Conservation (phyloP, 129 eudicot species). For the Lonicera japonica region DNA sequence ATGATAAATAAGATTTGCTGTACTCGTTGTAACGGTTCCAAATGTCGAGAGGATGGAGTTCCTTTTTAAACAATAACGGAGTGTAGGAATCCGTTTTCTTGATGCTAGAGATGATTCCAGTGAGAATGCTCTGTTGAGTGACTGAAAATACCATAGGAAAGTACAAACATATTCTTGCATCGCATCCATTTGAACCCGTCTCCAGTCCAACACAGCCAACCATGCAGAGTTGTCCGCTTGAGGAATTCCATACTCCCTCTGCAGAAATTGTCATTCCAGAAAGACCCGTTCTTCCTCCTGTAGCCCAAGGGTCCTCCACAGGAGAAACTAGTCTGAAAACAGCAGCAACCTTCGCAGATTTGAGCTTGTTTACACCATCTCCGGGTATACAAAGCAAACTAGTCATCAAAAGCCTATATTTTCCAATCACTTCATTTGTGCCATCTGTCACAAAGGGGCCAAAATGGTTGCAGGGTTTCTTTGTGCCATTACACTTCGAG, state of each 20-base stretch:
- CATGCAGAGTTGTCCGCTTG: constrained; percentile 21
- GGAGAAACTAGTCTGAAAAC: constrained; percentile 9
- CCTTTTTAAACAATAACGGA: constrained; percentile 2
- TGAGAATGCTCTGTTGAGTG: constrained; percentile 9
- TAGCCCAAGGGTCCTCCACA: neutral
- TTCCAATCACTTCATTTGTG: neutral
- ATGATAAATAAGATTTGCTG: neutral
- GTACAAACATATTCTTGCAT: constrained; percentile 5
- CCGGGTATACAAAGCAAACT: neutral
- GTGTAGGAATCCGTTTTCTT: neutral
- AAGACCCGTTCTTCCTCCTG: constrained; percentile 15
- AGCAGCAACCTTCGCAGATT: constrained; percentile 7
- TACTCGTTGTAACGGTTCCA: neutral
- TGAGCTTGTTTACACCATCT: neutral
- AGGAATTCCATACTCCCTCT: constrained; percentile 21
- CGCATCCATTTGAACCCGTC: constrained; percentile 9
- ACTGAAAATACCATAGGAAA: constrained; percentile 15
- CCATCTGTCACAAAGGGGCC: constrained; percentile 8
- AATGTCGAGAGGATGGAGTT: constrained; percentile 3
- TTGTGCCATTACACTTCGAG: neutral
- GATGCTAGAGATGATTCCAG: constrained; percentile 13
- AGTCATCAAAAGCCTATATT: neutral
- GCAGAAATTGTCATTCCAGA: constrained; percentile 17
- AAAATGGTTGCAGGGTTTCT: neutral
- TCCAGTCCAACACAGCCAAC: constrained; percentile 14